Evolutionary conservation across 495 filamentous ascomycete genomes (phyloP).

Genomic region (Trichocladium uniseriatum): DNA sequence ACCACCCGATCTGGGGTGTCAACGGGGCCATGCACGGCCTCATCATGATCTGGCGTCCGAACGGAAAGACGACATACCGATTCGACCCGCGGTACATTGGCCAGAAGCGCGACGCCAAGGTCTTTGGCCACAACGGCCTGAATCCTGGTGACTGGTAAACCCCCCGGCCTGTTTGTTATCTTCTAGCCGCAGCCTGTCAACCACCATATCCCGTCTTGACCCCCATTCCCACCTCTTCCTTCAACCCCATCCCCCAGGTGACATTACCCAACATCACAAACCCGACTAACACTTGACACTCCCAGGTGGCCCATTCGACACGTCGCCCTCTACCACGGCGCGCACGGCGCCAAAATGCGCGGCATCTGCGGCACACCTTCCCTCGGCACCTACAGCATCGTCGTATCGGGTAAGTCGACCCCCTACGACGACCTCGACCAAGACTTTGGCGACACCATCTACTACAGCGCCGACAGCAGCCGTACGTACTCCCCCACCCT

Average conservation of each 20-base stretch:
- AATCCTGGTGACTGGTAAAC: slow-evolving; percentile 41
- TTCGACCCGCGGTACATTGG: slow-evolving; percentile 20
- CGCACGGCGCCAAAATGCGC: slow-evolving; percentile 31
- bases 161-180: no score
- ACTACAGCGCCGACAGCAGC: slow-evolving; percentile 37
- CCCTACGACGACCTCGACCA: slow-evolving; percentile 36
- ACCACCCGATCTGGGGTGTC: slow-evolving; percentile 25
- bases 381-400: slow-evolving; percentile 39
- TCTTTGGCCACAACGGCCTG: slow-evolving; percentile 40
- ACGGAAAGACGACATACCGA: slow-evolving; percentile 7
- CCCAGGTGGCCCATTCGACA: slow-evolving; percentile 42
- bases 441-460: slow-evolving; percentile 36
- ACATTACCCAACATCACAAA: no score
- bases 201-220: no score
- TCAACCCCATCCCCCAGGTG: no score
- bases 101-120: slow-evolving; percentile 18
- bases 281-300: no score
- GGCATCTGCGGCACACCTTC: slow-evolving; percentile 38
- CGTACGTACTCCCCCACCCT: slow-evolving; percentile 14
- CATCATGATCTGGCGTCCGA: background rate
- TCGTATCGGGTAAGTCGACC: slow-evolving; percentile 29
- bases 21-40: slow-evolving; percentile 37
- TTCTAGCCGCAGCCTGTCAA: no score
- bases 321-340: slow-evolving; percentile 41
- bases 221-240: no score